Evolutionary conservation across 345 rosid genomes (phyloP).

Genomic region (Noccaea caerulescens): DNA sequence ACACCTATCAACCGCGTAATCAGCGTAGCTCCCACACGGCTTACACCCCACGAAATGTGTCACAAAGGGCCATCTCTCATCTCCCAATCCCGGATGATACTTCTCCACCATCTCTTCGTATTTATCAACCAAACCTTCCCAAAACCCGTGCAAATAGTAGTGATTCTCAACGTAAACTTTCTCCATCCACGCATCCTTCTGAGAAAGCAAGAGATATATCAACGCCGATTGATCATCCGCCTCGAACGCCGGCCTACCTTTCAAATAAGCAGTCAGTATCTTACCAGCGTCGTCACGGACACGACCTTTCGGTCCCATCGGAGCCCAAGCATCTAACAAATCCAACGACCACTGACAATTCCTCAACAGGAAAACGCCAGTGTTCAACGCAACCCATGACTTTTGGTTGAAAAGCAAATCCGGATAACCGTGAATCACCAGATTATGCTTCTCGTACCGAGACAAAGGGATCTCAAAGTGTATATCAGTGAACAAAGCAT

Average conservation of each 20-base stretch:
- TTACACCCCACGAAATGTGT: slow-evolving; percentile 96
- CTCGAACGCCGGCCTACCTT: slow-evolving; percentile 87
- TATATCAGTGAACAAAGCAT: slow-evolving; percentile 95
- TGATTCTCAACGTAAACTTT: slow-evolving; percentile 87
- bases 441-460: slow-evolving; percentile 64
- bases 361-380: slow-evolving; percentile 82
- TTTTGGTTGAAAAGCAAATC: slow-evolving; percentile 81
- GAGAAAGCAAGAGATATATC: slow-evolving; percentile 79
- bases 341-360: slow-evolving; percentile 97
- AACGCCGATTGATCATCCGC: slow-evolving; percentile 94
- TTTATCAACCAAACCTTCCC: slow-evolving; percentile 87
- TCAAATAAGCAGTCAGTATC: slow-evolving; percentile 81
- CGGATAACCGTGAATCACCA: slow-evolving; percentile 93
- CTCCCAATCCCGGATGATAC: slow-evolving; percentile 92
- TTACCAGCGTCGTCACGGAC: slow-evolving; percentile 86
- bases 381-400: slow-evolving; percentile 94
- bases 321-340: slow-evolving; percentile 94
- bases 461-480: slow-evolving; percentile 73
- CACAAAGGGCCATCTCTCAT: slow-evolving; percentile 99
- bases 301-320: slow-evolving; percentile 89
- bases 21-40: slow-evolving; percentile 92
- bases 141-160: slow-evolving; percentile 87
- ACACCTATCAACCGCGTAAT: slow-evolving; percentile 88
- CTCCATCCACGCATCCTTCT: slow-evolving; percentile 84
- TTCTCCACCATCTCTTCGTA: slow-evolving; percentile 95